Evolutionary conservation across 208 protist species (phyloP).

Genomic region (Blastocrithidia nonstop): DNA sequence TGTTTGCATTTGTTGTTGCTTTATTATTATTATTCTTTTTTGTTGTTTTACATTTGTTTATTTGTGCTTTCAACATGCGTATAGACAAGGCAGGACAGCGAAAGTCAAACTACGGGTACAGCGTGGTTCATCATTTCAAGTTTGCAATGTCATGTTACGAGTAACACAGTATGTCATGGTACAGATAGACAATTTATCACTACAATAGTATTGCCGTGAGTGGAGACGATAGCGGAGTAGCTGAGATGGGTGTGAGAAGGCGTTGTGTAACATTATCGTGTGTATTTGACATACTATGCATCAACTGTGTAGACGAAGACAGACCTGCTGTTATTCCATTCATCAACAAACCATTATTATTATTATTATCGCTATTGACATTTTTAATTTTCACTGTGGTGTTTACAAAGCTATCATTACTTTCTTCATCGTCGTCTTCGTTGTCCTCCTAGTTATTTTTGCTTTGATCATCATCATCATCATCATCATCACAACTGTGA

Average conservation of each 20-base stretch:
- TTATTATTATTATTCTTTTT: too few relatives aligned
- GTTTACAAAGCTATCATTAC: neutral
- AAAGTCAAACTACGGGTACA: conserved; percentile 39
- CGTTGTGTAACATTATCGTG: too few relatives aligned
- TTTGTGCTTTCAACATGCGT: conserved; percentile 6
- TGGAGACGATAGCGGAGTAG: conserved; percentile 34
- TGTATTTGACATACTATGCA: too few relatives aligned
- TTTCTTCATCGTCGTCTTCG: neutral
- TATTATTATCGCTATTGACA: neutral
- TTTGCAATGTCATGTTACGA: conserved; percentile 10
- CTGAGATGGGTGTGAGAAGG: too few relatives aligned
- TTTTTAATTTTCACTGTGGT: too few relatives aligned
- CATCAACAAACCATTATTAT: neutral
- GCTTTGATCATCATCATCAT: neutral
- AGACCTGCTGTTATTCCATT: too few relatives aligned
- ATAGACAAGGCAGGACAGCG: conserved; percentile 18
- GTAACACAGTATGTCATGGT: conserved; percentile 27
- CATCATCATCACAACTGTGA: neutral
- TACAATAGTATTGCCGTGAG: conserved; percentile 24
- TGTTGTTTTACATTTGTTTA: too few relatives aligned
- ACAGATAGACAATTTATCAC: conserved; percentile 58
- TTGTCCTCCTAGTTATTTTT: neutral
- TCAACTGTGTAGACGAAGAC: too few relatives aligned
- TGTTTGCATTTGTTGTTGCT: too few relatives aligned
- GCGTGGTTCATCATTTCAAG: conserved; percentile 8